Evolutionary conservation across 306 rosid genomes (phyloP).

Genomic region (Carpinus fangiana): DNA sequence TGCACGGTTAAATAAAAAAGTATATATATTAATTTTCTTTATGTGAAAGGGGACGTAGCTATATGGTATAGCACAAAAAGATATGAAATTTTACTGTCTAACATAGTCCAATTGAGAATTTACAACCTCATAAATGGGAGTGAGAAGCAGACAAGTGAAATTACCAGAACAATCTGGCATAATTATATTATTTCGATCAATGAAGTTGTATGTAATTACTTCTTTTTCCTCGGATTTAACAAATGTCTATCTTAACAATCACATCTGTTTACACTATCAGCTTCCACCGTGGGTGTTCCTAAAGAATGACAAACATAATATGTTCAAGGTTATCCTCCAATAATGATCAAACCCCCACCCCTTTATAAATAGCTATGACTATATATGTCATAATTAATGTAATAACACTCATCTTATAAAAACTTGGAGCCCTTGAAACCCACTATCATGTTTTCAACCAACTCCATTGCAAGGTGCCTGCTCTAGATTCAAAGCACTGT

Average conservation of each 20-base stretch:
- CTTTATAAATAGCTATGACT: not conserved
- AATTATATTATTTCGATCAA: not conserved
- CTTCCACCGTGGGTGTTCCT: not conserved
- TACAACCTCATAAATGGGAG: not conserved
- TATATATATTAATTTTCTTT: no score
- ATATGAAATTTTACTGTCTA: no score
- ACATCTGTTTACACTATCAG: not conserved
- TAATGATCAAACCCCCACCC: not conserved
- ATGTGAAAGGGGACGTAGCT: no score
- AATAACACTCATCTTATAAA: not conserved
- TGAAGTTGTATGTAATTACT: not conserved
- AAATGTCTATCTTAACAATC: not conserved
- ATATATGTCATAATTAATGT: not conserved
- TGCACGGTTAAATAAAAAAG: no score
- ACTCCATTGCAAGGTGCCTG: not conserved
- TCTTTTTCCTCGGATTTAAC: not conserved
- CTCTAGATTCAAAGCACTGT: not conserved
- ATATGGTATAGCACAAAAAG: no score
- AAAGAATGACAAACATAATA: not conserved
- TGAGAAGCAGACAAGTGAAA: not conserved
- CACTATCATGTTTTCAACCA: not conserved
- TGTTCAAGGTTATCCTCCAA: constrained; percentile 4
- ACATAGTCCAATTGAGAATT: not conserved
- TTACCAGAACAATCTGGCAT: not conserved
- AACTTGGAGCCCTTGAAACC: not conserved